Percentiles rank a stretch among this genome's conserved stretches.
These are phyloP conservation scores for Tricladium varicosporioides DNA, from an alignment of 2,329 filamentous ascomycete genomes.

Conservation along the genomic window DNA sequence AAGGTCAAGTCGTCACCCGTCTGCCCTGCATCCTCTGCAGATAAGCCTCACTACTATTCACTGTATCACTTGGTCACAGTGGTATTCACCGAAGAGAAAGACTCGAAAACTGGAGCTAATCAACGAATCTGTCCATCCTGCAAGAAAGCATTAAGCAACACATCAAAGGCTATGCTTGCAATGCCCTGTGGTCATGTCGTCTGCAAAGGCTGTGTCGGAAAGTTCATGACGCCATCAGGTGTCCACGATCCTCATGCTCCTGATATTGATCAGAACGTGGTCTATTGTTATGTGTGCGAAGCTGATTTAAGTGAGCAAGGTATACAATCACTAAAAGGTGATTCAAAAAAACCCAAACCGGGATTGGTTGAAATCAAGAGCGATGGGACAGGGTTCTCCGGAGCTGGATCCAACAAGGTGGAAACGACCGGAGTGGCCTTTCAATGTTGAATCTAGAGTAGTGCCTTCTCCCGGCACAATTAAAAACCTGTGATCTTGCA, in stretches of 20 bases:
- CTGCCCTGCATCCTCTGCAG: conserved; percentile 71
- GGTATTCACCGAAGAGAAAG: conserved; percentile 71
- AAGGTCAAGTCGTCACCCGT: conserved; percentile 65
- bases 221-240: conserved; percentile 69
- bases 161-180: conserved; percentile 76
- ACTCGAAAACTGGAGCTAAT: conserved; percentile 44
- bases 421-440: conserved; percentile 78
- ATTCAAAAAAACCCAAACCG: conserved; percentile 57
- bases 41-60: conserved; percentile 70
- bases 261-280: conserved; percentile 44
- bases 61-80: conserved; percentile 76
- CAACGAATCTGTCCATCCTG: conserved; percentile 77
- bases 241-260: conserved; percentile 59
- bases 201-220: conserved; percentile 78
- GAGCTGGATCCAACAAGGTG: conserved; percentile 79
- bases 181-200: conserved; percentile 91
- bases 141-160: conserved; percentile 77
- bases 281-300: conserved; percentile 86
- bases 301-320: conserved; percentile 62
- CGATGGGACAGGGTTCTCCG: conserved; percentile 91
- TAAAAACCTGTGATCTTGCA: no score
- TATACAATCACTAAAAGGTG: conserved; percentile 45
- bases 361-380: conserved; percentile 78
- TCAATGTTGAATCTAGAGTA: conserved; percentile 58
- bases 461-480: no score